Conservation (phyloP, 805 yeast species). For the Barnettozyma wickerhamii region DNA sequence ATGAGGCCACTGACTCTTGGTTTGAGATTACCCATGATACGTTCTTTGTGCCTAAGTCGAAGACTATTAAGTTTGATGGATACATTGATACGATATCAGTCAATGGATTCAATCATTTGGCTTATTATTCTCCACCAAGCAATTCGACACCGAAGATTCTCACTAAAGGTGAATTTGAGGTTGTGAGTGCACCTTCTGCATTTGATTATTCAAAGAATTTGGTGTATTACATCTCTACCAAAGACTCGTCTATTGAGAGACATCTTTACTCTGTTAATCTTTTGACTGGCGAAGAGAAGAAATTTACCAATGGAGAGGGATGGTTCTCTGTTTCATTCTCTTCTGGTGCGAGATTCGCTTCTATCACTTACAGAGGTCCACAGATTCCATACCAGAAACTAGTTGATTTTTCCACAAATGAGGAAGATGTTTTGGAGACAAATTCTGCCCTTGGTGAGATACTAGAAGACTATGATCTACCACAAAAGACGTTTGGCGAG, state of each 20-base stretch:
- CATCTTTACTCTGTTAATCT: constrained; percentile 72
- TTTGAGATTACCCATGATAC: constrained; percentile 71
- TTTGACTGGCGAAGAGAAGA: constrained; percentile 32
- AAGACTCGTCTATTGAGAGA: constrained; percentile 75
- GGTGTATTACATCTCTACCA: constrained; percentile 65
- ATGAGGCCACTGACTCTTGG: constrained; percentile 56
- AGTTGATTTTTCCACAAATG: constrained; percentile 44
- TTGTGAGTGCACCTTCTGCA: constrained; percentile 65
- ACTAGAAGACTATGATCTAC: constrained; percentile 48
- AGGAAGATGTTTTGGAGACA: constrained; percentile 31
- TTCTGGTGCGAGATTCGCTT: constrained; percentile 66
- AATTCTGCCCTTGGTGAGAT: constrained; percentile 36
- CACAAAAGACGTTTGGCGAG: constrained; percentile 49
- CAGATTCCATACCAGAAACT: constrained; percentile 73
- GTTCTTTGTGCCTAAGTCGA: constrained; percentile 49
- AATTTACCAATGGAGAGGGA: constrained; percentile 46
- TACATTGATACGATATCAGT: constrained; percentile 76
- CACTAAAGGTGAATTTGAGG: constrained; percentile 86
- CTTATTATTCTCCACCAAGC: constrained; percentile 72
- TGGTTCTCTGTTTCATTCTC: constrained; percentile 75
- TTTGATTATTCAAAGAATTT: constrained; percentile 50
- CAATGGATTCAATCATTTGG: constrained; percentile 69
- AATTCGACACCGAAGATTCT: constrained; percentile 51
- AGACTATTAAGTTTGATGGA: constrained; percentile 48
- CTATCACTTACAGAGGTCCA: constrained; percentile 77